Base-by-base conservation (phyloP, 305 asterid species). In the Plantago coronopus region DNA sequence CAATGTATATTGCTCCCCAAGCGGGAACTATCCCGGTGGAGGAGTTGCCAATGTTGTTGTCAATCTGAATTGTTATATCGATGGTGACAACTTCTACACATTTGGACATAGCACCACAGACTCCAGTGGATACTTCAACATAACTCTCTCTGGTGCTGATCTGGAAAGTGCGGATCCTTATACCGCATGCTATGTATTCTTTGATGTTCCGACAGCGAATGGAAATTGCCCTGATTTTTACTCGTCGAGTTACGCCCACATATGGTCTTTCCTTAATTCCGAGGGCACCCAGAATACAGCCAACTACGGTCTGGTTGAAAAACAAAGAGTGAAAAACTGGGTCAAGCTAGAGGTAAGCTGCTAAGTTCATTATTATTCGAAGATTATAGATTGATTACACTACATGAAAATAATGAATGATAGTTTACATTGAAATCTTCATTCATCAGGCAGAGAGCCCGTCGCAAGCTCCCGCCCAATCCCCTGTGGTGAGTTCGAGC, bases 11-110 rank as follows among this genome's bases (percentile, higher is more conserved):
- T 53, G 57, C 57, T 53, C 57, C 27, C 31, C 57, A 38, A 14
- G 40, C 2, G 57, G 38, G 19, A 53, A 53, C 40, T 17, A 31
- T 6, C 57, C 57, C 0, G 57, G 40, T 37, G 31, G 17, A 10
- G 20, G 40, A 18, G 40, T 53, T 1, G 38, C 14, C 14, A 18
- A 17, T 4, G 14, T 53, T 19, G 38, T 22, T 53, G 57, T 53
- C 16, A 53, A 53, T 17, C 38, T 53, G 57, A 53, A 53, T 37
- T 53, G 57, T 12, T 53, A 53, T 25, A 53, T 53, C 19, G 27
- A 53, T 53, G 57, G 31, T 14, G 17, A 22, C 4, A 37, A 53
- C 1, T 53, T 53, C 9, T 22, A 22, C 19, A 53, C 57, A 12
- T 31, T 37, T 2, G 57, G 40, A 1, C 57, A 51, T 23, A 34